Base-by-base conservation (phyloP, 148 eudicot genomes). In the Silene latifolia region DNA sequence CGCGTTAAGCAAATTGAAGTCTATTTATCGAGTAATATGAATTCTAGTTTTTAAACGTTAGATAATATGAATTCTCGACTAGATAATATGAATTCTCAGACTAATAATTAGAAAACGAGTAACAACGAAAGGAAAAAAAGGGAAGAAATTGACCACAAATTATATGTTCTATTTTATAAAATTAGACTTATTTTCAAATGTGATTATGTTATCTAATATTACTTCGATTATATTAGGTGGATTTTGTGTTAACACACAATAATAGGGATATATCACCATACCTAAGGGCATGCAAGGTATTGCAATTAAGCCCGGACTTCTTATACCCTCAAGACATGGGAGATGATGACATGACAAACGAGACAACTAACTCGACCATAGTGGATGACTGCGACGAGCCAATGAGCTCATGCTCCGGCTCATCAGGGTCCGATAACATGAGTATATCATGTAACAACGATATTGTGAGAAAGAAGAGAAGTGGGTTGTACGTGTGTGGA, bases 281-380 rank as follows among this genome's bases (percentile, higher is more conserved):
- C 81, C 68, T 93, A 80, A 89, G 93, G 81, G 65, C 21, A 60
- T 93, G 98, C 94, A 87, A 83, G 46, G 83, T 82, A 18, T 76
- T 93, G 69, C 98, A 91, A 82, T 83, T 93, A 32, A 79, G 98
- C 44, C 90, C 98, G 0, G 98, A 93, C 78, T 93, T 88, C 85
- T 79, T 93, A 73, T 87, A 90, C 73, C 98, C 98, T 44, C 93
- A 91, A 80, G 98, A 94, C 74, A 85, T 83, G 82, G 89, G 85
- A 64, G 96, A 91, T 15, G 93, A 94, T 51, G 90, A 89, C 48
- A 89, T 82, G 85, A 87, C 90, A 15, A 77, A 83, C 27, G 91
- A 90, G 67, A 87, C 88, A 0, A 86, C 86, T 5, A 92, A 86
- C 71, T 91, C 97, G 15, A 88, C 98, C 8, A 85, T 88, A 3